These are phyloP conservation scores for Clonostachys sp. DNA, from an alignment of 2,329 filamentous ascomycete genomes.

Conservation along the genomic window DNA sequence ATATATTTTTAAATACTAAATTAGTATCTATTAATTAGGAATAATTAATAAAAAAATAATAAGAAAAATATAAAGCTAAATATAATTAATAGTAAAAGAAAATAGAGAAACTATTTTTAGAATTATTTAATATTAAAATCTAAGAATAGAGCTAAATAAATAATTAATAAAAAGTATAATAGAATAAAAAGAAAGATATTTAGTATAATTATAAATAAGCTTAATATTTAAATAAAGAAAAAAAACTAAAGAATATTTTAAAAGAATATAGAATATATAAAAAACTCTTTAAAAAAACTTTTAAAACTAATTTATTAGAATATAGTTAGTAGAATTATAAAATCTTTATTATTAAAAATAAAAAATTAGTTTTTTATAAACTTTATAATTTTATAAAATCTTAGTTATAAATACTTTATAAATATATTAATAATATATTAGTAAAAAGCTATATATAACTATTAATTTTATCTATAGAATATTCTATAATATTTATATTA, in stretches of 20 bases:
- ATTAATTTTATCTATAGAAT: conserved; percentile 4
- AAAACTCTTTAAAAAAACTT: conserved; percentile 4
- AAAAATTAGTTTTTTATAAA: too few species aligned
- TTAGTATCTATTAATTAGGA: background rate
- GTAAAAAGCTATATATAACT: conserved; percentile 3
- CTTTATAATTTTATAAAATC: too few species aligned
- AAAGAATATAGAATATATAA: conserved; percentile 1
- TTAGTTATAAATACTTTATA: too few species aligned
- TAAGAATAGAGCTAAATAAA: background rate
- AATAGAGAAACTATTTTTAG: background rate
- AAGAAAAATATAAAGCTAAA: background rate
- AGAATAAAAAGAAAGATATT: background rate
- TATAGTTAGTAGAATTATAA: too few species aligned
- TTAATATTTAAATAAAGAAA: background rate
- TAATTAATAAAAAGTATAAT: background rate
- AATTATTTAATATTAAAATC: background rate
- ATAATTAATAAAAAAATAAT: background rate
- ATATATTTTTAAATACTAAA: background rate
- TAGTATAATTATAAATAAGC: background rate
- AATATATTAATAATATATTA: too few species aligned
- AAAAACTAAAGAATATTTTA: background rate
- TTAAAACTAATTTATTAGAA: too few species aligned
- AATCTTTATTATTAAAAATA: too few species aligned
- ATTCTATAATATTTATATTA: conserved; percentile 7
- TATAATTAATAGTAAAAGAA: background rate